These are phyloP conservation scores for Wickerhamomyces sp. DNA, from an alignment of 1,139 yeast species.

Conservation along the genomic window DNA sequence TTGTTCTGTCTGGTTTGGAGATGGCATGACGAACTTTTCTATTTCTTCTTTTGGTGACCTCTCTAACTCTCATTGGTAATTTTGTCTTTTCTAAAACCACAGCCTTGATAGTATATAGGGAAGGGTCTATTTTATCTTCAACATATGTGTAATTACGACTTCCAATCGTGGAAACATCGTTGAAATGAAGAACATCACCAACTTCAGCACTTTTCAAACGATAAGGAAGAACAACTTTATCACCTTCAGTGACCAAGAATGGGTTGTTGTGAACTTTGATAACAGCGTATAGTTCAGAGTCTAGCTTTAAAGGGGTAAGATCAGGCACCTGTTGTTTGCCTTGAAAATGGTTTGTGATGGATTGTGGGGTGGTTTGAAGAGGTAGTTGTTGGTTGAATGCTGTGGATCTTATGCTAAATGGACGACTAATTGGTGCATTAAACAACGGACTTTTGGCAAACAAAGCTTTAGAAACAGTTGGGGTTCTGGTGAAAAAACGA, in stretches of 20 bases:
- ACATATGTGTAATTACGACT: constrained; percentile 74
- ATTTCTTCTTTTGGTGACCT: constrained; percentile 69
- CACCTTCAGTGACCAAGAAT: constrained; percentile 89
- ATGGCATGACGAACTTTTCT: constrained; percentile 77
- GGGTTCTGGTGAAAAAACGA: neutral
- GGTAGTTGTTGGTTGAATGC: constrained; percentile 6
- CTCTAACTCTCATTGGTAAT: constrained; percentile 69
- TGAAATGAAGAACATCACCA: constrained; percentile 72
- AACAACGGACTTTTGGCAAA: neutral
- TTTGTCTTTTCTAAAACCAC: constrained; percentile 82
- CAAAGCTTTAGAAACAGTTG: neutral
- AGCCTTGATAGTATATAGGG: constrained; percentile 62
- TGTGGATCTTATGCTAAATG: constrained; percentile 9
- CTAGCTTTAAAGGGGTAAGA: constrained; percentile 57
- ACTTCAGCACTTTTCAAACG: constrained; percentile 68
- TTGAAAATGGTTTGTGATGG: neutral
- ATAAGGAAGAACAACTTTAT: constrained; percentile 72
- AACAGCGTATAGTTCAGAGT: constrained; percentile 71
- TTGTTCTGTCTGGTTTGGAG: constrained; percentile 77
- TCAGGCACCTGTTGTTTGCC: constrained; percentile 25
- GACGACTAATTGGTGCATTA: constrained; percentile 3
- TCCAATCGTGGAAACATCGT: constrained; percentile 78
- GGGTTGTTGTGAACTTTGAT: constrained; percentile 80
- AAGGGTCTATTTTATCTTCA: constrained; percentile 48
- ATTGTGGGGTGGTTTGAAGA: constrained; percentile 1